phyloP scores from a whole-genome alignment of 164 flowering plant species.

The Macadamia integrifolia region DNA sequence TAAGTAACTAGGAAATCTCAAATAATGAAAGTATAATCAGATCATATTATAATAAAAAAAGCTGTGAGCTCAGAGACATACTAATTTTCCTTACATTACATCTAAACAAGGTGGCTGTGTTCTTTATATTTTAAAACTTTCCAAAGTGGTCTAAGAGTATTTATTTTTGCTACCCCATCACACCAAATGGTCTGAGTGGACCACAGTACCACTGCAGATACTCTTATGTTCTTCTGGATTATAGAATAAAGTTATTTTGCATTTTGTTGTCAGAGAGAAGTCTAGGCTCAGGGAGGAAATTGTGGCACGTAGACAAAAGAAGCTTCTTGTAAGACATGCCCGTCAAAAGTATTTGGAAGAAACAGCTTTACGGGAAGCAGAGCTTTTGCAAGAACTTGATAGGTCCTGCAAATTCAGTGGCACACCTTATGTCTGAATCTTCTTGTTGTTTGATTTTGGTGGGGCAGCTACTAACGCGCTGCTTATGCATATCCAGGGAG shows the following conservation, averaged over 20 bases:
- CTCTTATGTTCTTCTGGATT: background rate
- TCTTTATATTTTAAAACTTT: too few relatives aligned
- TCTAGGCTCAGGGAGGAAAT: constrained; percentile 68
- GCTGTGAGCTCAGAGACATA: too few relatives aligned
- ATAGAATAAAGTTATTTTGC: background rate
- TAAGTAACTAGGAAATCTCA: too few relatives aligned
- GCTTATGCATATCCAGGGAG: constrained; percentile 42
- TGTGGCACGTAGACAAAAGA: constrained; percentile 64
- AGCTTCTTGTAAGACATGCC: constrained; percentile 46
- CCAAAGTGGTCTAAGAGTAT: too few relatives aligned
- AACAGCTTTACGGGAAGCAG: constrained; percentile 69
- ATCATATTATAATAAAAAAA: too few relatives aligned
- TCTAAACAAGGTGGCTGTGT: too few relatives aligned
- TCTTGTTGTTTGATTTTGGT: background rate
- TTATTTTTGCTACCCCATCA: too few relatives aligned
- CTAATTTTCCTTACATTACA: too few relatives aligned
- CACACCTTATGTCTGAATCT: background rate
- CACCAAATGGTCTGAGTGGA: too few relatives aligned
- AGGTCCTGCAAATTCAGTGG: constrained; percentile 36
- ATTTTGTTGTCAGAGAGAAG: constrained; percentile 53
- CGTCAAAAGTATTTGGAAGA: constrained; percentile 76
- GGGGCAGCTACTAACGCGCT: constrained; percentile 3
- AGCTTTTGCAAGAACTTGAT: constrained; percentile 73
- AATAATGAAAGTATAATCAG: too few relatives aligned
- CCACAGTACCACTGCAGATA: background rate